Evolutionary conservation across 2,329 filamentous ascomycete species (phyloP).

Genomic region (Amauroascus verrucosus): DNA sequence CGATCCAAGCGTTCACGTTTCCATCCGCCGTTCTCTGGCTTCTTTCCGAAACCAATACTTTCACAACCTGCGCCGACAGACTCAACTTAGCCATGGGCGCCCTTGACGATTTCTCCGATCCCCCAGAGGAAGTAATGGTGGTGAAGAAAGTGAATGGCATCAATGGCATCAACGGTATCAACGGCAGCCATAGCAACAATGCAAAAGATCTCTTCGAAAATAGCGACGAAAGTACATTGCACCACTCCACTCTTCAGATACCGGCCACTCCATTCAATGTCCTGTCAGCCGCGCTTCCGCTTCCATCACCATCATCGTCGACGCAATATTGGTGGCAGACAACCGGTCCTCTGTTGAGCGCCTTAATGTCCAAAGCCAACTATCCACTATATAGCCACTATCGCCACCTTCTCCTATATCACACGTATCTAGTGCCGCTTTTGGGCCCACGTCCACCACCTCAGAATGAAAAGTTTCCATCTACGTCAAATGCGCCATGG

Average conservation of each 20-base stretch:
- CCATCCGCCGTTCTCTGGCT: no score
- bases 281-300: background rate
- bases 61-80: no score
- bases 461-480: background rate
- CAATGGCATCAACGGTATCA: no score
- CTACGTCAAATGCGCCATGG: background rate
- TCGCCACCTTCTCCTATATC: constrained; percentile 3
- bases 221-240: background rate
- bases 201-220: no score
- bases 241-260: background rate
- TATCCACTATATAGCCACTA: constrained; percentile 6
- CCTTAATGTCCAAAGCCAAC: background rate
- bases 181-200: no score
- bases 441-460: background rate
- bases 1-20: no score
- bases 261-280: background rate
- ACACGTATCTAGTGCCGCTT: constrained; percentile 2
- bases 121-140: no score
- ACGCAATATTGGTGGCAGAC: background rate
- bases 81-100: background rate
- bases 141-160: background rate
- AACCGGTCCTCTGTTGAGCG: constrained; percentile 1
- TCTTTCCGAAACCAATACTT: no score
- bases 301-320: background rate
- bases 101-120: background rate